Evolutionary conservation across 345 rosid species (phyloP), one percentile per base, ranked within the genome.

Genomic region (Eucalyptus virginea): DNA sequence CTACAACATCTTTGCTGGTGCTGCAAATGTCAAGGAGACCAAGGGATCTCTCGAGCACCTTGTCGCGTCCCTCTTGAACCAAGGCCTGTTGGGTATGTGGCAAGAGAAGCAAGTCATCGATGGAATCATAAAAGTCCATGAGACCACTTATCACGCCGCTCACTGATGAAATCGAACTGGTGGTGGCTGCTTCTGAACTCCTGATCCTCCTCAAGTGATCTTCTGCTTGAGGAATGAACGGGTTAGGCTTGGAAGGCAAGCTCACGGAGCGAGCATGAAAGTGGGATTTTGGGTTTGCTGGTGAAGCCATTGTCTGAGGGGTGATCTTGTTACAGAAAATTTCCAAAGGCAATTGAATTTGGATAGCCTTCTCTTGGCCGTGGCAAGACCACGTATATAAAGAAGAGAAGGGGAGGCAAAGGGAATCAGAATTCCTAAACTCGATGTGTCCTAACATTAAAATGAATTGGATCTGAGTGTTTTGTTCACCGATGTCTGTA

Each of bases 41-140:
- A 23, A 92, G 94, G 87, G 90, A 91, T 85, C 54, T 69, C 58
- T 91, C 89, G n/a, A 90, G 88, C 32, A 92, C 40, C 89, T 86
- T 86, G 62, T 90, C 89, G 3, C 45, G 10, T 67, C 40, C 21
- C 21, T 88, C 89, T 56, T 90, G 90, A 32, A 86, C 45, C 32
- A 91, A 83, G 30, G 69, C 91, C 23, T 91, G 87, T 47, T 86
- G 91, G 17, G 88, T 54, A 2, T 21, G 86, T 47, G 92, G 93
- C 87, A 93, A 56, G 24, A 37, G 86, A 32, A 93, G 91, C 54
- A 88, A 86, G 62, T 88, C 47, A 6, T 90, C 88, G n/a, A 93
- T 91, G 47, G 83, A 89, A 13, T 90, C 90, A 42, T 88, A 87
- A 88, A 94, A 88, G 65, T 92, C 91, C 16, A 11, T 30, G 51